These are phyloP conservation scores for Polyporus tsugae DNA, from an alignment of 1,284 basidiomycete species.

Conservation along the genomic window DNA sequence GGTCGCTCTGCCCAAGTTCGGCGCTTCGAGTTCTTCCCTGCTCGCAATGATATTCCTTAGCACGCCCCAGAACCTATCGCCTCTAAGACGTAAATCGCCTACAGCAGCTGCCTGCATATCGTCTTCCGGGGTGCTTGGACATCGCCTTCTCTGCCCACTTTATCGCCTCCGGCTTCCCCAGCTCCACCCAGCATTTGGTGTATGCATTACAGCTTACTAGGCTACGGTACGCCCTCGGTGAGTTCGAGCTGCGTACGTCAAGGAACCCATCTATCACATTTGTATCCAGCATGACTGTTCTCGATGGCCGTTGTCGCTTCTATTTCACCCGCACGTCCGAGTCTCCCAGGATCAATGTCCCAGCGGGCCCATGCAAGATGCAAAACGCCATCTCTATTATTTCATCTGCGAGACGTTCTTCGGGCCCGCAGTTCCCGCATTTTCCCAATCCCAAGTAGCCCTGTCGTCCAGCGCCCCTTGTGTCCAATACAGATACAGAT, in stretches of 20 bases:
- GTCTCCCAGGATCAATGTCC: conserved; percentile 5
- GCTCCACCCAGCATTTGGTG: not conserved
- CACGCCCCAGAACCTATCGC: not conserved
- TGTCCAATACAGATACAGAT: not conserved
- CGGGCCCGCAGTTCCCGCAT: conserved; percentile 5
- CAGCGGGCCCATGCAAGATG: not conserved
- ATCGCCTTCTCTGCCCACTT: not conserved
- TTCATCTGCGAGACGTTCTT: not conserved
- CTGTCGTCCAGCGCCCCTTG: not conserved
- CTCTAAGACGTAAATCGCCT: not conserved
- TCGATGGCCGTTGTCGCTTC: not conserved
- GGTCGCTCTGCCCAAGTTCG: not conserved
- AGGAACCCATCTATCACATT: not conserved
- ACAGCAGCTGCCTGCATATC: not conserved
- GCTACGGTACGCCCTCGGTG: not conserved
- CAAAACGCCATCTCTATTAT: not conserved
- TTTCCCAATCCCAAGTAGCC: not conserved
- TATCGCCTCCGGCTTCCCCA: not conserved
- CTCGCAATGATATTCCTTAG: not conserved
- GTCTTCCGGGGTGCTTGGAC: not conserved
- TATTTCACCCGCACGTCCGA: conserved; percentile 3
- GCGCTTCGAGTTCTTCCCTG: not conserved
- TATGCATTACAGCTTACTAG: not conserved
- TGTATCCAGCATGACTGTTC: not conserved
- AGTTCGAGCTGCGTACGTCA: not conserved